phyloP scores from a whole-genome alignment of 495 filamentous ascomycete genomes.

The Entonaema liquescens region DNA sequence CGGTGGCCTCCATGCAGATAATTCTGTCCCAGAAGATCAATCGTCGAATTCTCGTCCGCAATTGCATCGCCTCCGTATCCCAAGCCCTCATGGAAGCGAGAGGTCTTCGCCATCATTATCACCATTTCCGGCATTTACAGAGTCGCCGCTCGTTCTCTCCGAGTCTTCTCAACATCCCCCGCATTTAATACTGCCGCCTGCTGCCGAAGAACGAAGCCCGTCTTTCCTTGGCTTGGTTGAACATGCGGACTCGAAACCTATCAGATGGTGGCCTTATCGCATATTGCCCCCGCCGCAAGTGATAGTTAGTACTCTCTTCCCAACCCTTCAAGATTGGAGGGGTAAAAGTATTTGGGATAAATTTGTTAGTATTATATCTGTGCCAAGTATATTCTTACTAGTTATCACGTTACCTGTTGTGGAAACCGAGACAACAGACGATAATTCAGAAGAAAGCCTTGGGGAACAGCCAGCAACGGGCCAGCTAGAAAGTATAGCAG shows the following conservation, averaged over 20 bases:
- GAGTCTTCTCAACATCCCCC: constrained; percentile 56
- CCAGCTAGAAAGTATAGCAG: constrained; percentile 39
- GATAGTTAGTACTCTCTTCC: constrained; percentile 82
- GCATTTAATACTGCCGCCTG: constrained; percentile 45
- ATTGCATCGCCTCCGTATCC: constrained; percentile 47
- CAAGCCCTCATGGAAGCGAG: constrained; percentile 60
- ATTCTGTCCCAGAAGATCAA: constrained; percentile 11
- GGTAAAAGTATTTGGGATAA: constrained; percentile 82
- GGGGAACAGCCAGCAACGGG: constrained; percentile 42
- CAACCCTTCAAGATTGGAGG: constrained; percentile 81
- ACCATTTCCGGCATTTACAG: constrained; percentile 54
- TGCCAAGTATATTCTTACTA: constrained; percentile 88
- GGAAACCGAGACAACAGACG: constrained; percentile 64
- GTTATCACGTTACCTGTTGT: constrained; percentile 94
- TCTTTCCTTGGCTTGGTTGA: constrained; percentile 52
- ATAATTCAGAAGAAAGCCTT: constrained; percentile 58
- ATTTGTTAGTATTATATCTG: constrained; percentile 77
- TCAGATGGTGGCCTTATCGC: constrained; percentile 78
- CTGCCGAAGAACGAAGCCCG: constrained; percentile 36
- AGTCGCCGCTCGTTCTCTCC: constrained; percentile 54
- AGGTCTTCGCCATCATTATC: constrained; percentile 54
- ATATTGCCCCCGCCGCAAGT: constrained; percentile 73
- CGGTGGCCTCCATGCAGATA: constrained; percentile 21
- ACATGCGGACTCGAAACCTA: constrained; percentile 56
- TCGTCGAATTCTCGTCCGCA: constrained; percentile 27